Conservation (phyloP, 352 stramenopile genomes). For the Albugo laibachii region DNA sequence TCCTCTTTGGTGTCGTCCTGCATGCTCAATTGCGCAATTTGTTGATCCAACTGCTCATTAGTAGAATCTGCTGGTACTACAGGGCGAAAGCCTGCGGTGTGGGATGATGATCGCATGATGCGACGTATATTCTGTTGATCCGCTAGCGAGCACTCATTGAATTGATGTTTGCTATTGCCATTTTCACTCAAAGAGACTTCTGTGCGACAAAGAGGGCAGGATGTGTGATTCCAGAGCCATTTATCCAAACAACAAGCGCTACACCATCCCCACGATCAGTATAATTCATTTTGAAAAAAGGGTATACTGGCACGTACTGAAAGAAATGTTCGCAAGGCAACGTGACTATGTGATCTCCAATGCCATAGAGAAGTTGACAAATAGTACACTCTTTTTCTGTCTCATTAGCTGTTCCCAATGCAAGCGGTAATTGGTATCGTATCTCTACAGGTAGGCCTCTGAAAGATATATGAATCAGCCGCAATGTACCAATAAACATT, state of each 20-base stretch:
- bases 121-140: conserved; percentile 53
- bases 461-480: not conserved
- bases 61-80: conserved; percentile 21
- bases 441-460: conserved; percentile 59
- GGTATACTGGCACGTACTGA: conserved; percentile 27
- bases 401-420: conserved; percentile 54
- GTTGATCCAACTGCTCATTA: no score
- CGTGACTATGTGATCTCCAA: conserved; percentile 68
- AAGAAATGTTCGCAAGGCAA: conserved; percentile 75
- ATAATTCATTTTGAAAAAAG: not conserved
- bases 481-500: not conserved
- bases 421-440: conserved; percentile 61
- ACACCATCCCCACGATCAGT: conserved; percentile 1
- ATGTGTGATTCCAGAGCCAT: conserved; percentile 73
- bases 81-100: conserved; percentile 41
- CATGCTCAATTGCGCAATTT: conserved; percentile 3
- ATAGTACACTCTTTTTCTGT: conserved; percentile 74
- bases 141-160: conserved; percentile 44
- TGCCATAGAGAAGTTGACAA: conserved; percentile 64
- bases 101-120: conserved; percentile 47
- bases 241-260: conserved; percentile 70
- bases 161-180: conserved; percentile 39
- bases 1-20: conserved; percentile 9
- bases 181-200: conserved; percentile 33
- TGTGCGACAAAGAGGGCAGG: conserved; percentile 61